A percentile compares a stretch with the other conserved stretches of the same genome.
Evolutionary conservation across 2,329 filamentous ascomycete species (phyloP).

Genomic region (Trichoderma endophyticum): DNA sequence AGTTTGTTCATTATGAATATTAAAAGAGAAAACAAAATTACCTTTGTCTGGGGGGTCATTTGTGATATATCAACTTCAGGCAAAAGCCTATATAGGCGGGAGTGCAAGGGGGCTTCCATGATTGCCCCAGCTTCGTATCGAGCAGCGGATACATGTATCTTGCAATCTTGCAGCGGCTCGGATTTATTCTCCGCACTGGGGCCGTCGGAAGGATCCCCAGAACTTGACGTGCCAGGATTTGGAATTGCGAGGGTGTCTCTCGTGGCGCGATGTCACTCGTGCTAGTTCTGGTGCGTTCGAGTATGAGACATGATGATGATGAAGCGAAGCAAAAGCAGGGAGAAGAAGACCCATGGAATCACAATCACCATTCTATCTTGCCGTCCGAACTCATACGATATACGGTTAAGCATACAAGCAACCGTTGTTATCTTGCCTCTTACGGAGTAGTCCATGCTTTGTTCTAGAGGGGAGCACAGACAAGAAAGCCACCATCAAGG

Average conservation of each 20-base stretch:
- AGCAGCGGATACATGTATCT: neutral
- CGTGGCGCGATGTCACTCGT: neutral
- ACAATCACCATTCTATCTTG: neutral
- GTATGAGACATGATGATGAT: neutral
- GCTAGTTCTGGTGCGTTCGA: neutral
- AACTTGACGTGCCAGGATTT: neutral
- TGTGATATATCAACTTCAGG: neutral
- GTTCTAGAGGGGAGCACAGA: neutral
- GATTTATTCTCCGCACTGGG: constrained; percentile 5
- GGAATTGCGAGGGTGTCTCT: neutral
- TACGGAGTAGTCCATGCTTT: neutral
- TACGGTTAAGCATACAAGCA: no score
- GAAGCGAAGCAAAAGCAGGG: neutral
- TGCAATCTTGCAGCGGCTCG: neutral
- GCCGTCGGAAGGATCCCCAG: neutral
- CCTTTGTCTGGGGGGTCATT: neutral
- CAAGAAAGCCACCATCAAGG: neutral
- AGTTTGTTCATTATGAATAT: neutral
- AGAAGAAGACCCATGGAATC: neutral
- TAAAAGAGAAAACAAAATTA: neutral
- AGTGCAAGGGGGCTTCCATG: neutral
- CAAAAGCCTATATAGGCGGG: neutral
- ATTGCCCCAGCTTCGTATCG: neutral
- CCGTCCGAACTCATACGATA: neutral
- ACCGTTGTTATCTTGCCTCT: neutral